phyloP scores from a whole-genome alignment of 2,329 filamentous ascomycete species.

The Arachnomyces sp. region DNA sequence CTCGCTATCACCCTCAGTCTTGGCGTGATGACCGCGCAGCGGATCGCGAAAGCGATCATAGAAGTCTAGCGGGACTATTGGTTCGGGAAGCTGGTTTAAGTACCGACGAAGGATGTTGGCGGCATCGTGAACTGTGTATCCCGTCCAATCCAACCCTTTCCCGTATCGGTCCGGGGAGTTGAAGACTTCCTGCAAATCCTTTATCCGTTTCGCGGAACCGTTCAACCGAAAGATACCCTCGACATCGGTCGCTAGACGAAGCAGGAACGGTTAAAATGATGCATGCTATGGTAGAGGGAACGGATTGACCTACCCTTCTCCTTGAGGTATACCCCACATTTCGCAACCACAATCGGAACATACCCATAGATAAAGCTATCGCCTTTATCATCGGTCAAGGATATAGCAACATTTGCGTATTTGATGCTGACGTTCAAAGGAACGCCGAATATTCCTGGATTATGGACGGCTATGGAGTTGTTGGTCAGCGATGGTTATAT shows the following conservation, averaged over 20 bases:
- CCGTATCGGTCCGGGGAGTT: slow-evolving; percentile 93
- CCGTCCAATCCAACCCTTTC: slow-evolving; percentile 93
- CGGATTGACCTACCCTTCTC: slow-evolving; percentile 70
- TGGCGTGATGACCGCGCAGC: slow-evolving; percentile 58
- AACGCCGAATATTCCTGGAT: slow-evolving; percentile 84
- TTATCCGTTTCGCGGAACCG: slow-evolving; percentile 96
- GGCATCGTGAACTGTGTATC: slow-evolving; percentile 96
- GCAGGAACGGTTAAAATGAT: slow-evolving; percentile 4
- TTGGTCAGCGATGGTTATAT: slow-evolving; percentile 2
- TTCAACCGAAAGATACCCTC: slow-evolving; percentile 95
- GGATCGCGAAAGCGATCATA: slow-evolving; percentile 88
- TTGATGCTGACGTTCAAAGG: slow-evolving; percentile 89
- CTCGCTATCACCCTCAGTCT: slow-evolving; percentile 62
- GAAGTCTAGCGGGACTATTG: slow-evolving; percentile 87
- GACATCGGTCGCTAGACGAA: slow-evolving; percentile 67
- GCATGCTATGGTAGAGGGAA: background rate
- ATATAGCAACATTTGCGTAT: slow-evolving; percentile 97
- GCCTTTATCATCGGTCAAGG: slow-evolving; percentile 81
- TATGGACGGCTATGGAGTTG: slow-evolving; percentile 20
- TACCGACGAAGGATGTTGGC: slow-evolving; percentile 93
- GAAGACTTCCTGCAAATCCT: slow-evolving; percentile 85
- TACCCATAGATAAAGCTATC: slow-evolving; percentile 98
- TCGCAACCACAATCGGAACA: slow-evolving; percentile 95
- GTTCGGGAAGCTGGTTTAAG: slow-evolving; percentile 90
- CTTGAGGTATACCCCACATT: slow-evolving; percentile 94